These are phyloP conservation scores for Colletotrichum trifolii DNA, from an alignment of 2,329 filamentous ascomycete species.

Conservation along the genomic window DNA sequence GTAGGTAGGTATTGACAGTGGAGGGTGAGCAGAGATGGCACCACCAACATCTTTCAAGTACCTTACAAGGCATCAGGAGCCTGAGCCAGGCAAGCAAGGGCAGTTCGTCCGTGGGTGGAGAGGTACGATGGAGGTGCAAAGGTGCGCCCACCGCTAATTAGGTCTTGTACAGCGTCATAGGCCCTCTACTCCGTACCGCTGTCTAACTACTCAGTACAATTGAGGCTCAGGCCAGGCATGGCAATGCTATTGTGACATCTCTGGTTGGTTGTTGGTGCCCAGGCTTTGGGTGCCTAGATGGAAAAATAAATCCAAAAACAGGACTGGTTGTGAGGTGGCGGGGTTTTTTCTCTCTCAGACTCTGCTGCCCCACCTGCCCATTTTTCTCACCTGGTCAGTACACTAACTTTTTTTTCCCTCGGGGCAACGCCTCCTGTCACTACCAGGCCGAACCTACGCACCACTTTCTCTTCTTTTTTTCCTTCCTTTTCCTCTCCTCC, in stretches of 20 bases:
- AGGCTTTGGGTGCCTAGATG: neutral
- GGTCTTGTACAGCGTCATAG: no score
- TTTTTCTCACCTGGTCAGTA: slow-evolving; percentile 35
- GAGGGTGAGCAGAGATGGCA: no score
- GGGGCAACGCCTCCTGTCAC: slow-evolving; percentile 28
- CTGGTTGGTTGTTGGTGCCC: neutral
- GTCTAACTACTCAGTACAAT: no score
- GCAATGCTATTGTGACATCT: no score
- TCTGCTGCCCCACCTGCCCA: slow-evolving; percentile 39
- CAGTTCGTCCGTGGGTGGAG: neutral
- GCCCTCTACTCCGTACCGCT: no score
- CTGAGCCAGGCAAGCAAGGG: no score
- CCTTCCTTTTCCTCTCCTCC: slow-evolving; percentile 24
- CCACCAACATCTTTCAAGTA: no score
- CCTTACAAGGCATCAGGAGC: no score
- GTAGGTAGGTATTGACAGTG: no score
- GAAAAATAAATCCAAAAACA: slow-evolving; percentile 16
- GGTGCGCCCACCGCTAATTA: no score
- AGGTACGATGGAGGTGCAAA: neutral
- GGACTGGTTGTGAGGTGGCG: slow-evolving; percentile 18
- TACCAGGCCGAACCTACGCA: slow-evolving; percentile 24
- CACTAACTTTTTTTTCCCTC: slow-evolving; percentile 36
- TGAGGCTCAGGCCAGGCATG: no score
- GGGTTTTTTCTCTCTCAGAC: slow-evolving; percentile 40
- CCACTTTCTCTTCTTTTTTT: slow-evolving; percentile 38